phyloP scores from a whole-genome alignment of 441 rosid species.

The Adansonia madagascariensis region DNA sequence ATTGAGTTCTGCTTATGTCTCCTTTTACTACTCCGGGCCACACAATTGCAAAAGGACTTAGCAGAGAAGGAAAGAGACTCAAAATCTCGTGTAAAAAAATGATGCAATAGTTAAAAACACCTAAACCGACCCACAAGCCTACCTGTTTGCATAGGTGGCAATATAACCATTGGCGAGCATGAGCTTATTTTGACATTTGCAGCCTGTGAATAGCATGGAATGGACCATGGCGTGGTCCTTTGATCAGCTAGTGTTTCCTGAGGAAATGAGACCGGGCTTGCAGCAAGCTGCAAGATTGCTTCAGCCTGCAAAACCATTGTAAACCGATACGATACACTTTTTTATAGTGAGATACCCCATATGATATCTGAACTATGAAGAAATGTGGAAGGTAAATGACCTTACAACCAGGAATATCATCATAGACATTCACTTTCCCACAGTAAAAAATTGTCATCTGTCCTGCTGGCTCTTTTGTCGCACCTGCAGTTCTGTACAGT shows the following conservation, averaged over 20 bases:
- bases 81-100: not conserved
- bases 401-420: constrained; percentile 44
- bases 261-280: constrained; percentile 32
- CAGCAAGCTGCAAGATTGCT: constrained; percentile 47
- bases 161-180: constrained; percentile 29
- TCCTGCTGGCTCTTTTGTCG: constrained; percentile 36
- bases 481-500: constrained; percentile 35
- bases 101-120: not conserved
- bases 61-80: not conserved
- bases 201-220: constrained; percentile 42
- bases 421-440: constrained; percentile 53
- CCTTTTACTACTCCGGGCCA: not conserved
- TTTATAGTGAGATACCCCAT: not conserved
- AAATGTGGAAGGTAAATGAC: constrained; percentile 27
- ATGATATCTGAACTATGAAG: not conserved
- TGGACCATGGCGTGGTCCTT: constrained; percentile 37
- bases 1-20: not conserved
- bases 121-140: constrained; percentile 34
- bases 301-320: constrained; percentile 42
- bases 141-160: constrained; percentile 45
- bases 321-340: constrained; percentile 18
- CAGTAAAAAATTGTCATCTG: constrained; percentile 54
- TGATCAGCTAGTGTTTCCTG: constrained; percentile 37
- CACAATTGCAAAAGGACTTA: not conserved
- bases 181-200: constrained; percentile 36